Conservation (phyloP, 2,329 filamentous ascomycete genomes). For the Sclerotinia spermophila region DNA sequence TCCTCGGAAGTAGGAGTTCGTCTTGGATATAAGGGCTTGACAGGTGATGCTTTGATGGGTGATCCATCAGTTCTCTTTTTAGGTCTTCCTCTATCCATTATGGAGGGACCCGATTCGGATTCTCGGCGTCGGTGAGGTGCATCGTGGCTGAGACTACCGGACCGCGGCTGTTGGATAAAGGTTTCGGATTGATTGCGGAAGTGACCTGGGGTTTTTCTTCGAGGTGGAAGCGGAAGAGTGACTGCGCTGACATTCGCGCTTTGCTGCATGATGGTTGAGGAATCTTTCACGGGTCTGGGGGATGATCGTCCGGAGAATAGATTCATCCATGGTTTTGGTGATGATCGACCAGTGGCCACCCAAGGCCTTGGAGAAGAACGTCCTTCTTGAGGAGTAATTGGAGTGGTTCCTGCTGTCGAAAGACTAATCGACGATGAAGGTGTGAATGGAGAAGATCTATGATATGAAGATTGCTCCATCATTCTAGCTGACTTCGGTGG, state of each 20-base stretch:
- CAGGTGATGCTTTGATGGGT: slow-evolving; percentile 38
- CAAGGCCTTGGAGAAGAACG: slow-evolving; percentile 29
- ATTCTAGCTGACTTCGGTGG: slow-evolving; percentile 41
- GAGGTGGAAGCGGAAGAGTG: slow-evolving; percentile 5
- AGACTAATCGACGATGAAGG: slow-evolving; percentile 27
- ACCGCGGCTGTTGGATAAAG: slow-evolving; percentile 7
- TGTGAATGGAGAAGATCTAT: slow-evolving; percentile 42
- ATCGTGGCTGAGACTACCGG: slow-evolving; percentile 8
- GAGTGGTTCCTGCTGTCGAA: slow-evolving; percentile 26
- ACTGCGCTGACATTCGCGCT: background rate
- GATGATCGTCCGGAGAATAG: slow-evolving; percentile 11
- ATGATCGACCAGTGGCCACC: slow-evolving; percentile 22
- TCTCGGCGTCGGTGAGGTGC: slow-evolving; percentile 49
- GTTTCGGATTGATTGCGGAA: slow-evolving; percentile 27
- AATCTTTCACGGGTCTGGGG: slow-evolving; percentile 9
- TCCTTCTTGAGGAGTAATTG: slow-evolving; percentile 22
- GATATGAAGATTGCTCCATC: slow-evolving; percentile 44
- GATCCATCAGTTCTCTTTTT: slow-evolving; percentile 49
- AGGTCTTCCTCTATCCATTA: slow-evolving; percentile 60
- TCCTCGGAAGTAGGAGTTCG: slow-evolving; percentile 40
- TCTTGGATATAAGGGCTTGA: background rate
- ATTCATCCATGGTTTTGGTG: slow-evolving; percentile 28
- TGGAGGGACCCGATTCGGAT: slow-evolving; percentile 54
- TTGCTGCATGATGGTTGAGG: background rate
- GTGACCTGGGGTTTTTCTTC: slow-evolving; percentile 22